phyloP scores from a whole-genome alignment of 2,329 filamentous ascomycete species.

The Claviceps capensis region DNA sequence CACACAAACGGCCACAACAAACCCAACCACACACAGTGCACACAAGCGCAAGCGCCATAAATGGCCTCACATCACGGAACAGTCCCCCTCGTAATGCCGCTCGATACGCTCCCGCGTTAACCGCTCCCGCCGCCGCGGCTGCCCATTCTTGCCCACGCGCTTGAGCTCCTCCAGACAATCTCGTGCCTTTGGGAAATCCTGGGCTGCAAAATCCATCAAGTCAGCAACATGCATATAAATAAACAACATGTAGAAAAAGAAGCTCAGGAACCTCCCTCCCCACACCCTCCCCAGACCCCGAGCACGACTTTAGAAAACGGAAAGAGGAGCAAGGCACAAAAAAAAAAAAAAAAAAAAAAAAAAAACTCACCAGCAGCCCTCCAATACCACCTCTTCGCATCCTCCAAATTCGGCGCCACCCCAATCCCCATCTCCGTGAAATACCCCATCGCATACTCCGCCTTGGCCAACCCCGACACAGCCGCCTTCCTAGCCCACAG shows the following conservation, averaged over 20 bases:
- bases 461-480: slow-evolving; percentile 74
- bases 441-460: slow-evolving; percentile 94
- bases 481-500: slow-evolving; percentile 94
- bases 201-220: slow-evolving; percentile 40
- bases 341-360: not conserved
- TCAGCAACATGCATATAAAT: not conserved
- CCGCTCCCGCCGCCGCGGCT: slow-evolving; percentile 58
- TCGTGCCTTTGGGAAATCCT: slow-evolving; percentile 87
- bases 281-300: too few species aligned
- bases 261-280: too few species aligned
- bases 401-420: slow-evolving; percentile 71
- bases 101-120: slow-evolving; percentile 71
- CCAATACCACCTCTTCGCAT: slow-evolving; percentile 98
- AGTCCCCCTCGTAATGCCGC: slow-evolving; percentile 81
- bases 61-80: slow-evolving; percentile 57
- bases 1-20: too few species aligned
- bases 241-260: too few species aligned
- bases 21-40: too few species aligned
- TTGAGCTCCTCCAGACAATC: slow-evolving; percentile 89
- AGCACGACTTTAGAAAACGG: not conserved
- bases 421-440: slow-evolving; percentile 95
- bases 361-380: slow-evolving; percentile 63
- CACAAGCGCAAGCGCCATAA: too few species aligned
- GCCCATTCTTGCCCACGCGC: slow-evolving; percentile 53
- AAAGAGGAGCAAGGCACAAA: not conserved